Conservation (phyloP, 2,329 filamentous ascomycete species). For the Raffaelea arxii region DNA sequence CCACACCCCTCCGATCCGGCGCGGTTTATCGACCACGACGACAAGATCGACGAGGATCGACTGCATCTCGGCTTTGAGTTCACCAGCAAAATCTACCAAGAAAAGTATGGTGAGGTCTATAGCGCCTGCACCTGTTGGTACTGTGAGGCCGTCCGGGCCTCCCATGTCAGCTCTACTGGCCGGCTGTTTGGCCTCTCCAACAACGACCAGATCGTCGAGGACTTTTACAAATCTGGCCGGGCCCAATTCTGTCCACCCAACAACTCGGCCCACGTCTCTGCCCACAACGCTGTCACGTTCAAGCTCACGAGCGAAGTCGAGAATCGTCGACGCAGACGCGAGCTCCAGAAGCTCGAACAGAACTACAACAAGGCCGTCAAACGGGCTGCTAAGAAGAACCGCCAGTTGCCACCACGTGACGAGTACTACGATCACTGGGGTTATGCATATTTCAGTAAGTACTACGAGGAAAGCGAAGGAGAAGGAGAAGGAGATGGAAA, state of each 20-base stretch:
- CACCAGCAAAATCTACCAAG: constrained; percentile 63
- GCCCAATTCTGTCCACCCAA: constrained; percentile 41
- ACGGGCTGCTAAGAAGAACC: constrained; percentile 39
- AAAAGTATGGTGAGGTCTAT: constrained; percentile 55
- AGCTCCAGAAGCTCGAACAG: constrained; percentile 32
- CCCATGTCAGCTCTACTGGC: constrained; percentile 37
- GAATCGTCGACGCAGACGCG: constrained; percentile 23
- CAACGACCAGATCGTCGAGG: constrained; percentile 33
- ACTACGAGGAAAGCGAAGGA: not conserved
- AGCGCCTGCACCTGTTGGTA: constrained; percentile 77
- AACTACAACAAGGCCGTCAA: constrained; percentile 46
- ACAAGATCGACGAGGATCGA: constrained; percentile 64
- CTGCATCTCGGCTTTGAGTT: constrained; percentile 59
- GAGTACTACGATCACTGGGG: constrained; percentile 47
- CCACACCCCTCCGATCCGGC: not conserved
- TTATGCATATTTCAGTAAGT: constrained; percentile 30
- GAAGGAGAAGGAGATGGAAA: not conserved
- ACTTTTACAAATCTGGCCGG: constrained; percentile 37
- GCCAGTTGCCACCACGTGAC: constrained; percentile 35
- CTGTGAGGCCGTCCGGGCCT: constrained; percentile 59
- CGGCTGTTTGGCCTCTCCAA: constrained; percentile 34
- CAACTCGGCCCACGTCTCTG: constrained; percentile 59
- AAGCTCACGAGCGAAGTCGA: constrained; percentile 5
- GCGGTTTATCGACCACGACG: constrained; percentile 70
- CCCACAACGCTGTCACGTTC: constrained; percentile 54